phyloP scores from a whole-genome alignment of 148 eudicot species.

The Rhododendron henanense region DNA sequence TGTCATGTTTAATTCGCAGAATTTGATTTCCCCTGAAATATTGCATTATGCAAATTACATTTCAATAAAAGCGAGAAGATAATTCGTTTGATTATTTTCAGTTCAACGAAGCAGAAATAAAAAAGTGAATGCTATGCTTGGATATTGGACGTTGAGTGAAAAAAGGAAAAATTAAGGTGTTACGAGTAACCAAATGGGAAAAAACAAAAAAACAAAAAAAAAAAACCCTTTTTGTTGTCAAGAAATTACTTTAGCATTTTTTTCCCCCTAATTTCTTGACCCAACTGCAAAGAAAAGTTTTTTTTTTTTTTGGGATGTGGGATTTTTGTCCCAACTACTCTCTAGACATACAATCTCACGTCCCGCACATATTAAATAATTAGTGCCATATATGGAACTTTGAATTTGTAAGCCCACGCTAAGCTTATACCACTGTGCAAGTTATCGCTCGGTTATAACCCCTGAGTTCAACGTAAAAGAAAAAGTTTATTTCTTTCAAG shows the following conservation, averaged over 20 bases:
- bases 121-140: too few relatives aligned
- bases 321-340: background rate
- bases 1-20: background rate
- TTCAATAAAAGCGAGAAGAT: background rate
- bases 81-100: background rate
- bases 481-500: background rate
- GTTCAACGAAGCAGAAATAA: background rate
- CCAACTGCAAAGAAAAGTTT: background rate
- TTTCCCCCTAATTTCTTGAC: too few relatives aligned
- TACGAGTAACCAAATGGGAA: background rate
- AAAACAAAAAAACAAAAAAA: too few relatives aligned
- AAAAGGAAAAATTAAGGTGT: background rate
- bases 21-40: background rate
- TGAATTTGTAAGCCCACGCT: too few relatives aligned
- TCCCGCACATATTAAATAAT: too few relatives aligned
- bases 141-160: background rate
- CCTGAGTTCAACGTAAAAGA: background rate
- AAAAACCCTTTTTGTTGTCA: background rate
- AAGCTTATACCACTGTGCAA: too few relatives aligned
- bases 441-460: background rate
- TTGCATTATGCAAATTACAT: background rate
- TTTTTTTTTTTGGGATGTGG: background rate
- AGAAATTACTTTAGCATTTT: background rate
- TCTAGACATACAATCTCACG: too few relatives aligned
- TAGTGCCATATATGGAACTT: too few relatives aligned